Evolutionary conservation across 1,284 basidiomycete species (phyloP).

Genomic region (Xerocomus amazonicus): DNA sequence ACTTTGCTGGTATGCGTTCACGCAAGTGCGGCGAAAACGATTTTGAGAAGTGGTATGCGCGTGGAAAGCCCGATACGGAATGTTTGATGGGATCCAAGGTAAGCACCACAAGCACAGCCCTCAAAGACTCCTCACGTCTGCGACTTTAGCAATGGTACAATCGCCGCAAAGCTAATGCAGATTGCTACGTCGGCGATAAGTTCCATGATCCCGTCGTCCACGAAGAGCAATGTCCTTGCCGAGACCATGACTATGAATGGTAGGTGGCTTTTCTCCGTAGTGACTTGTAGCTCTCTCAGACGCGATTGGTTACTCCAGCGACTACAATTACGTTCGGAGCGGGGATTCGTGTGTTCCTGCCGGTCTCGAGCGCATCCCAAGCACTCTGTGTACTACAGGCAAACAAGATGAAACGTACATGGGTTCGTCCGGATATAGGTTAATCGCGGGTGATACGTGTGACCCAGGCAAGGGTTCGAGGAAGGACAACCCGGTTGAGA

Average conservation of each 20-base stretch:
- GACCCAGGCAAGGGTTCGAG: conserved; percentile 57
- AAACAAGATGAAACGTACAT: conserved; percentile 63
- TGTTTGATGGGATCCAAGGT: conserved; percentile 97
- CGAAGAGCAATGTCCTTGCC: conserved; percentile 83
- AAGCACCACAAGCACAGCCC: conserved; percentile 16
- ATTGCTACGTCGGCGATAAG: conserved; percentile 93
- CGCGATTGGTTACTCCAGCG: conserved; percentile 43
- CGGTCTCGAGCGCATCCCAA: conserved; percentile 83
- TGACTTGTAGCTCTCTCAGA: neutral
- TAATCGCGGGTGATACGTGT: conserved; percentile 93
- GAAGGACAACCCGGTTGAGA: conserved; percentile 71
- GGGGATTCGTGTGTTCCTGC: conserved; percentile 72
- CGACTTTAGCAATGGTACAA: conserved; percentile 89
- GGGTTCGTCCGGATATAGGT: conserved; percentile 89
- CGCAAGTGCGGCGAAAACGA: conserved; percentile 74
- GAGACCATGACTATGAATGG: conserved; percentile 92
- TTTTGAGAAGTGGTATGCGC: conserved; percentile 88
- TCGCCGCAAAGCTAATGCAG: conserved; percentile 77
- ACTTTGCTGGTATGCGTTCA: conserved; percentile 73
- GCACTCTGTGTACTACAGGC: conserved; percentile 61
- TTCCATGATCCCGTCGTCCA: conserved; percentile 81
- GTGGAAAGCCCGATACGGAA: conserved; percentile 57
- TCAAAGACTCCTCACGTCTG: neutral
- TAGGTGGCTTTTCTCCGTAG: conserved; percentile 35
- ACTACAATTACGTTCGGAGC: conserved; percentile 83